Evolutionary conservation across 106 monocot genomes (phyloP).

Genomic region (Apostasia shenzhenica): DNA sequence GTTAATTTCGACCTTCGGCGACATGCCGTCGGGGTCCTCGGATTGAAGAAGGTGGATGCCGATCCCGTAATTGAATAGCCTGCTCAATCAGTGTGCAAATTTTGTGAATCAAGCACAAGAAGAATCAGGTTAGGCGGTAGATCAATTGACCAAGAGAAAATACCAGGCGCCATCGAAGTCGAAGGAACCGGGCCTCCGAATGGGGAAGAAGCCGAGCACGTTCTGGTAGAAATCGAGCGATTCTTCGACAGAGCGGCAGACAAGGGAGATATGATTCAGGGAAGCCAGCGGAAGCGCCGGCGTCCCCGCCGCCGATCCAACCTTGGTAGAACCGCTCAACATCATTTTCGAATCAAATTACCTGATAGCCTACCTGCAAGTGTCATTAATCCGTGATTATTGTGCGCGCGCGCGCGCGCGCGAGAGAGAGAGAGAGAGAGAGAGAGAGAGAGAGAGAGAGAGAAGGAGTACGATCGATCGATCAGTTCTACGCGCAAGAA

Average conservation of each 20-base stretch:
- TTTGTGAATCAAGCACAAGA: not conserved
- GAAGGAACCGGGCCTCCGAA: conserved; percentile 77
- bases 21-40: conserved; percentile 35
- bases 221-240: conserved; percentile 77
- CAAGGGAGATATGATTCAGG: conserved; percentile 75
- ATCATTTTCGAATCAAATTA: not conserved
- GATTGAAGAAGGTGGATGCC: conserved; percentile 86
- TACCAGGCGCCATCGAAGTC: conserved; percentile 89
- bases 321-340: not conserved
- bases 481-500: too few species aligned
- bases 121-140: not conserved
- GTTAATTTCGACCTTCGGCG: conserved; percentile 40
- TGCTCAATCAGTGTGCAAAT: conserved; percentile 3
- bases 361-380: too few species aligned
- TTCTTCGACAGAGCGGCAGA: conserved; percentile 59
- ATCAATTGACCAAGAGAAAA: not conserved
- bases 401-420: not conserved
- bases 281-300: conserved; percentile 51
- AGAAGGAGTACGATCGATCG: not conserved
- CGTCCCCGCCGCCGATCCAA: conserved; percentile 4
- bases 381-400: not conserved
- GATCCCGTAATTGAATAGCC: conserved; percentile 93
- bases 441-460: conserved; percentile 1
- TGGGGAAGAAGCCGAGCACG: conserved; percentile 75
- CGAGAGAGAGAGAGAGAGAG: conserved; percentile 1